Conservation (phyloP, 441 rosid species). For the Capsella rubella region DNA sequence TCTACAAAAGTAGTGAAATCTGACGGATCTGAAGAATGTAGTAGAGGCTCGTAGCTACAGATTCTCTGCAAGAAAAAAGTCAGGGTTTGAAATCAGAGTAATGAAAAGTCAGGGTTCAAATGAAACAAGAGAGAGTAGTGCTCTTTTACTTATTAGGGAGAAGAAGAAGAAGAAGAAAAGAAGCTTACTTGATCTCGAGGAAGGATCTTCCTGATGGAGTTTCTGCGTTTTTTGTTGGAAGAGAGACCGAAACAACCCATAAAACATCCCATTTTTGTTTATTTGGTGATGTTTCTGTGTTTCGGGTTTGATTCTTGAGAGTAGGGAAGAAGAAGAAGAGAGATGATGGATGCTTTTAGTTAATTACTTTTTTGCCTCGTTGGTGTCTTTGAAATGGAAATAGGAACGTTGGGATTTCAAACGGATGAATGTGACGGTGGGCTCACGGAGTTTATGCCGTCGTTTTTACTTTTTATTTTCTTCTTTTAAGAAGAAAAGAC, state of each 20-base stretch:
- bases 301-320: conserved; percentile 14
- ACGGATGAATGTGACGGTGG: conserved; percentile 44
- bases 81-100: not conserved
- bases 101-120: not conserved
- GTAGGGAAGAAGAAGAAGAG: conserved; percentile 16
- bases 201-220: conserved; percentile 51
- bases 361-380: conserved; percentile 55
- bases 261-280: conserved; percentile 60
- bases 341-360: not conserved
- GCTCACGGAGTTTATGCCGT: conserved; percentile 44
- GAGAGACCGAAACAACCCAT: conserved; percentile 81
- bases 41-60: conserved; percentile 73
- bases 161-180: not conserved
- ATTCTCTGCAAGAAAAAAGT: conserved; percentile 52
- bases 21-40: conserved; percentile 53
- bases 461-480: not conserved
- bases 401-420: conserved; percentile 39
- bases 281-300: conserved; percentile 32
- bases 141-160: not conserved
- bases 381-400: conserved; percentile 50
- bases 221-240: conserved; percentile 63
- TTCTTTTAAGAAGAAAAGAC: conserved; percentile 33
- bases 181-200: conserved; percentile 63
- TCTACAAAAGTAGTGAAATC: conserved; percentile 41
- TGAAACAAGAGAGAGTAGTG: not conserved